These are phyloP conservation scores for Xylariaceae sp. DNA, from an alignment of 2,329 filamentous ascomycete species.

Conservation along the genomic window DNA sequence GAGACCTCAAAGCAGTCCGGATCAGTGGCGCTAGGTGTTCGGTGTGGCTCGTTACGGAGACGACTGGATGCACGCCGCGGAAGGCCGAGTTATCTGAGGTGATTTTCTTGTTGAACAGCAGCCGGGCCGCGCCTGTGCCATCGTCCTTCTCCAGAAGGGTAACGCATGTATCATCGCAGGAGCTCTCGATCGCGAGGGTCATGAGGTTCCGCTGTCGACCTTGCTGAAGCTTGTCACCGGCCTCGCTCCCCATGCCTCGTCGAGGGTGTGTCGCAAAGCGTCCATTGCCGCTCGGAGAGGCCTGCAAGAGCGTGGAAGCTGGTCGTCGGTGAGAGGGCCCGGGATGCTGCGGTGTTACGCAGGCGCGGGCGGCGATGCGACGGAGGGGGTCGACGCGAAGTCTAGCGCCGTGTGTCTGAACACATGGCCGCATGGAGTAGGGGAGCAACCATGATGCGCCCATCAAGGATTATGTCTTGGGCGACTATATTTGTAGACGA, in stretches of 20 bases:
- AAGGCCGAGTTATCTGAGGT: constrained; percentile 75
- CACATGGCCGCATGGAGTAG: not conserved
- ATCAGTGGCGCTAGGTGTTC: constrained; percentile 65
- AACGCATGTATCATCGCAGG: constrained; percentile 91
- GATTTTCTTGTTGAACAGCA: constrained; percentile 77
- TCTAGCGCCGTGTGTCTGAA: not conserved
- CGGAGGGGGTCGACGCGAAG: not conserved
- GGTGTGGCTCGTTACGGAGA: constrained; percentile 73
- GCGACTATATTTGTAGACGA: not conserved
- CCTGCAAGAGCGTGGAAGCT: not conserved
- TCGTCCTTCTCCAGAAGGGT: constrained; percentile 64
- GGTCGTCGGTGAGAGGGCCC: not conserved
- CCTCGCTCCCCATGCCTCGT: no score
- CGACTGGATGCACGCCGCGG: constrained; percentile 74
- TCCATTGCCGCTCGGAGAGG: not conserved
- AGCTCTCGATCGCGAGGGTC: constrained; percentile 74
- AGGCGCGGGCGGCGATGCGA: not conserved
- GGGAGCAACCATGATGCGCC: not conserved
- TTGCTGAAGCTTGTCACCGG: no score
- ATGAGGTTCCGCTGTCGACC: constrained; percentile 36
- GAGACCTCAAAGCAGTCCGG: constrained; percentile 52
- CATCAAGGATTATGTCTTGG: constrained; percentile 1
- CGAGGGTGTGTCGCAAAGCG: no score
- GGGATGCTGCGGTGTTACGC: not conserved
- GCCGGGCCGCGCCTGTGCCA: constrained; percentile 37